Evolutionary conservation across 176 grass and related monocot species (phyloP), one percentile per base, ranked within the genome.

Genomic region (Cenchrus americanus): DNA sequence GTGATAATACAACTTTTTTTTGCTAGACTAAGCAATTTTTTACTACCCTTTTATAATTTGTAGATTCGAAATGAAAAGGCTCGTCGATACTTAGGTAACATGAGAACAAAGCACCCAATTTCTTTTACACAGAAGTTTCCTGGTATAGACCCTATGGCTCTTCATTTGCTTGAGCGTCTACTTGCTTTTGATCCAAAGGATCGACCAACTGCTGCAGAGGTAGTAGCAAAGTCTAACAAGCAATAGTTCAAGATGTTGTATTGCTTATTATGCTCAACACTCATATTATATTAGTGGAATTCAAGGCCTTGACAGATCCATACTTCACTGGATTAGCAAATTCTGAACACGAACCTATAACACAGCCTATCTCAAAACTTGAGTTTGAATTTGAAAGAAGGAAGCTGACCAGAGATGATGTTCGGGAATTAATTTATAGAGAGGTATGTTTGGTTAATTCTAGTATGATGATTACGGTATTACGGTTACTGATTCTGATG

Each of bases 331-430:
- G 90, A 59, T 83, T 97, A 87, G 71, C 90, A 78, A 97, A 92
- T 86, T 69, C 80, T 61, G 88, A 93, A 15, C 88, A 75, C 19
- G 92, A 97, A 83, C 90, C 92, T 34, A 75, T 76, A 64, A 73
- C 88, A 62, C 88, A 92, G 47, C 86, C 90, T 47, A 97, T 97
- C 55, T 91, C 90, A 3, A 97, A 84, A 89, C 81, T 97, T 58
- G 95, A 97, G 41, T 97, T 97, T 93, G 95, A 97, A 22, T 97
- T 97, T 58, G 95, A 97, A 75, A 91, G 90, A 82, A 92, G 92
- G 49, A 97, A 97, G 86, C 78, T 97, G 48, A 61, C 88, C 61
- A 97, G 89, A 87, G 95, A 97, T 79, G 95, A 97, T 86, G 90
- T 97, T 23, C 90, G 86, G 19, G 95, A 97, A 65, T 54, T 97